phyloP scores from a whole-genome alignment of 208 protist species.

The Porcisia hertigi region DNA sequence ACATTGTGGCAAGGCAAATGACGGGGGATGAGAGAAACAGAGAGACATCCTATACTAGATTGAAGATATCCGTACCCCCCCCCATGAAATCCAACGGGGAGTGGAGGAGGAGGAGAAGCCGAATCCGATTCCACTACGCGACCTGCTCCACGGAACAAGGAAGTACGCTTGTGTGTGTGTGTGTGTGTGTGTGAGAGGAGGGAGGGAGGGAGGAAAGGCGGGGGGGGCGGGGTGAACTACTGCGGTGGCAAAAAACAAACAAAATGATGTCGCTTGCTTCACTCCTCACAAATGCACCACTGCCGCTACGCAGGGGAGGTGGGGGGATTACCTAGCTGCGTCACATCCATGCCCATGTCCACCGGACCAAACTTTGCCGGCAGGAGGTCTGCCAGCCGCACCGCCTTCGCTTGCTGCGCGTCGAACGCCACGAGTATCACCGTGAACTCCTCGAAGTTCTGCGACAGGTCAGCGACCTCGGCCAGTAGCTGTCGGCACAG shows the following conservation, averaged over 20 bases:
- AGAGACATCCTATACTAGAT: not conserved
- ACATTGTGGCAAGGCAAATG: no score
- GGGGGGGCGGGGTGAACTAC: no score
- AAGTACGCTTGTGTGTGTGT: no score
- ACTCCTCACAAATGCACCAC: not conserved
- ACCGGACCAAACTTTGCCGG: conserved; percentile 75
- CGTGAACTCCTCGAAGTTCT: conserved; percentile 66
- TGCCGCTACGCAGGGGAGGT: not conserved
- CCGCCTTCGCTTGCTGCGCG: conserved; percentile 44
- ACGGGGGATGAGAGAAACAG: not conserved
- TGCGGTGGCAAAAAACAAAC: not conserved
- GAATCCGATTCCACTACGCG: no score
- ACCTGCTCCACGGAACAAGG: no score
- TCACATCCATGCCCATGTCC: conserved; percentile 73
- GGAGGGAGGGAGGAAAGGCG: no score
- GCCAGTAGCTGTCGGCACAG: conserved; percentile 83
- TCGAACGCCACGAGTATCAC: conserved; percentile 70
- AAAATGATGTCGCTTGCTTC: not conserved
- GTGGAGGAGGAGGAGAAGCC: not conserved
- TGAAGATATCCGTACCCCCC: not conserved
- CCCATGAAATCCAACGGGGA: no score
- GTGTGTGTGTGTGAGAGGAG: no score
- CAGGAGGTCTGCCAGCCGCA: conserved; percentile 62
- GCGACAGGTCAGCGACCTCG: conserved; percentile 78
- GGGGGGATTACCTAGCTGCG: conserved; percentile 13